Base-by-base conservation (phyloP, 768 basidiomycete genomes). In the Boletus sp. region DNA sequence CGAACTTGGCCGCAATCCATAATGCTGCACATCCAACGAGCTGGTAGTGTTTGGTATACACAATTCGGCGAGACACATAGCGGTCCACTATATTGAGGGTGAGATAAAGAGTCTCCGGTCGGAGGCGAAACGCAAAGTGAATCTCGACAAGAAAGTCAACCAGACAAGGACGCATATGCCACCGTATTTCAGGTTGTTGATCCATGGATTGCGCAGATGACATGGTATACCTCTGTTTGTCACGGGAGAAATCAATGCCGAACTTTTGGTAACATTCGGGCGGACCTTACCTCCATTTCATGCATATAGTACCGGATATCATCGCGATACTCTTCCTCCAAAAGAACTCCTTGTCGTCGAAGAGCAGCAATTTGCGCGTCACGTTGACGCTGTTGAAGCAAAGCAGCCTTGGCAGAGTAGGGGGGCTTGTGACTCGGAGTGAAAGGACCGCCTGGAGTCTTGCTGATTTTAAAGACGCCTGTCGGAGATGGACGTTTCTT, bases 1-100 rank as follows among this genome's bases (percentile, higher is more conserved):
- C 97, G 65, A 98, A 99, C 76, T 99, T 99, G 62, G 96, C 91
- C 15, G 97, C 97, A 64, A 98, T 98, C 97, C 97, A 99, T 12
- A 99, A 82, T 39, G 97, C 94, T 24, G 95, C 94, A 69, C 97
- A 99, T 18, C 97, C 97, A 55, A 98, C 96, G 56, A 99, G 90
- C 68, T 99, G 97, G 70, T 99, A 98, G 76, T 99, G 97, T 75
- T 96, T 98, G 79, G 93, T 93, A 77, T 94, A 98, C 58, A 99
- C 97, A 61, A 99, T 89, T 52, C 97, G 92, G 64, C 97, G 94
- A 49, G 97, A 98, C 30, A 98, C 94, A 73, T 98, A 99, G 66
- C 97, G 94, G 76, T 99, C 97, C 74, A 98, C 88, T 70, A 99
- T 97, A 79, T 98, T 98, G 75, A 98, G 85, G 11, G 96, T 91